These are phyloP conservation scores for Xerocomellus chrysenteron DNA, from an alignment of 768 basidiomycete genomes.

Conservation along the genomic window DNA sequence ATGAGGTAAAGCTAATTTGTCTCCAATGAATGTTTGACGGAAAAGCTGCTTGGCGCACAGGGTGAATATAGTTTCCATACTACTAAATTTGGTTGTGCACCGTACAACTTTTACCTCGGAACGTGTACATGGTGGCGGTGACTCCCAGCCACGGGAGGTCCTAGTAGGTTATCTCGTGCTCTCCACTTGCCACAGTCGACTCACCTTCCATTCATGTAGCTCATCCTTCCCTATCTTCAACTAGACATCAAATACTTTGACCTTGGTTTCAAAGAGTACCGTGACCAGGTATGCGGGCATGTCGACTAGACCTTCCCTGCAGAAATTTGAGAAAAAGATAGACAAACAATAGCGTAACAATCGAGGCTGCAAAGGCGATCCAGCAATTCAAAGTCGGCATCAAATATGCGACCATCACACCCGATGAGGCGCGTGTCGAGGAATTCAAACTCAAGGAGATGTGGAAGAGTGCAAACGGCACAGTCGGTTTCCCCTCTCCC, in stretches of 20 bases:
- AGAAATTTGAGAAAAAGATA: conserved; percentile 30
- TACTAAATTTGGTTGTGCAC: no score
- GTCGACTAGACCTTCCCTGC: background rate
- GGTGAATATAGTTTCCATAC: no score
- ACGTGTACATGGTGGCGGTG: no score
- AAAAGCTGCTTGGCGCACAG: no score
- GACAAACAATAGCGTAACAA: conserved; percentile 92
- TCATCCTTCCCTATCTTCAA: conserved; percentile 93
- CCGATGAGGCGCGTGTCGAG: conserved; percentile 92
- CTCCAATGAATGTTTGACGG: no score
- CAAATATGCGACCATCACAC: conserved; percentile 99
- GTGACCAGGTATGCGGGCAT: conserved; percentile 66
- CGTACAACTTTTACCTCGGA: no score
- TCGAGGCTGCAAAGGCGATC: conserved; percentile 94
- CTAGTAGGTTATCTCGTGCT: background rate
- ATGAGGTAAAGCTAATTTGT: no score
- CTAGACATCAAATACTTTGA: conserved; percentile 99
- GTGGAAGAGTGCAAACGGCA: conserved; percentile 98
- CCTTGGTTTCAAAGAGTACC: conserved; percentile 82
- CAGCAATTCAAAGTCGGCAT: conserved; percentile 94
- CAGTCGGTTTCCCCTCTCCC: conserved; percentile 47
- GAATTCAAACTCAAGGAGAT: conserved; percentile 99
- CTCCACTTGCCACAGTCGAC: background rate
- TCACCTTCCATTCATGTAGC: conserved; percentile 44
- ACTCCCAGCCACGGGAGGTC: no score